Percentiles rank a stretch among this genome's conserved stretches.
Evolutionary conservation across 306 rosid genomes (phyloP).

Genomic region (Sicyos baderoa): DNA sequence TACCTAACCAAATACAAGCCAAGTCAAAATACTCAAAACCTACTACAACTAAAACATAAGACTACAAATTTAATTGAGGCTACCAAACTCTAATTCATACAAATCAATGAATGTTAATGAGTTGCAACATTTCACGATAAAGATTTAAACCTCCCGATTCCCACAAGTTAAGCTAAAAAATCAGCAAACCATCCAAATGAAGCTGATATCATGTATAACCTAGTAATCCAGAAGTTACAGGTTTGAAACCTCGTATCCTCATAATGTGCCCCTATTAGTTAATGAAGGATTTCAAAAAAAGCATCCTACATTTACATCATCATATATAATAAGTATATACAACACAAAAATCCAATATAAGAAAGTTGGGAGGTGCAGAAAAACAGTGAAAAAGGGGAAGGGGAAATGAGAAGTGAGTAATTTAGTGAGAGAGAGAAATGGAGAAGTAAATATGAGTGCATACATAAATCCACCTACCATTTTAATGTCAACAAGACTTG

Average conservation of each 20-base stretch:
- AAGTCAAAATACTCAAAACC: background rate
- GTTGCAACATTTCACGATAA: too few relatives aligned
- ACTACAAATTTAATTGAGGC: background rate
- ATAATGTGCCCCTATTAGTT: background rate
- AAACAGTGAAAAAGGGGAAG: background rate
- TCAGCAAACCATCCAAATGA: background rate
- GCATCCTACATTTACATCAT: background rate
- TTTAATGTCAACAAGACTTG: constrained; percentile 10
- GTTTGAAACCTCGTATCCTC: background rate
- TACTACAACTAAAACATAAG: background rate
- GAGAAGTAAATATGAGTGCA: background rate
- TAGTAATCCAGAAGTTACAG: too few relatives aligned
- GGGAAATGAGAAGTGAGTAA: background rate
- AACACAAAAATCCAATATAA: background rate
- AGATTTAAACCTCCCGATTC: background rate
- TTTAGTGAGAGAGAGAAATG: background rate
- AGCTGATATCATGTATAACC: background rate
- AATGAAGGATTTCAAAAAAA: background rate
- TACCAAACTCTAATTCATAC: background rate
- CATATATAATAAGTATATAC: background rate
- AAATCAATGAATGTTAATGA: background rate
- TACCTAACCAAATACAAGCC: background rate
- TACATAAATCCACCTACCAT: background rate
- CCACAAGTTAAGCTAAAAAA: background rate
- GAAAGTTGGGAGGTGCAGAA: background rate